Base-by-base conservation (phyloP, 139 green algal genomes). In the Cymbomonas tetramitiformis region DNA sequence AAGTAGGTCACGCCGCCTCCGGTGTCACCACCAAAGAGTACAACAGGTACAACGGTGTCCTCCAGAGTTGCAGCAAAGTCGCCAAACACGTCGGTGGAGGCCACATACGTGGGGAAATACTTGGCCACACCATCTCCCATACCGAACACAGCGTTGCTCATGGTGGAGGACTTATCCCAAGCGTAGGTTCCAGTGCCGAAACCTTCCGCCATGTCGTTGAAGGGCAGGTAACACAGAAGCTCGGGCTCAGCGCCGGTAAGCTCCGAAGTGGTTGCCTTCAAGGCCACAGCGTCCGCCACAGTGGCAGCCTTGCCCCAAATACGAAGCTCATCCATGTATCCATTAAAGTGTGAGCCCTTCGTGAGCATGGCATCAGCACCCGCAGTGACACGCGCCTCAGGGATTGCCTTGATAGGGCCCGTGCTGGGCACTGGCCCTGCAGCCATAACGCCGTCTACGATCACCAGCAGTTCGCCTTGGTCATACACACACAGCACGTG, bases 251-350 rank as follows among this genome's bases (percentile, higher is more conserved):
- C n/a, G n/a, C n/a, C n/a, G n/a, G n/a, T n/a, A n/a, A n/a, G n/a
- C n/a, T n/a, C n/a, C n/a, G n/a, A n/a, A n/a, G n/a, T n/a, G n/a
- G n/a, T n/a, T n/a, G n/a, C n/a, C n/a, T n/a, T n/a, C n/a, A n/a
- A n/a, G n/a, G n/a, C n/a, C n/a, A n/a, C n/a, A n/a, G n/a, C n/a
- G 19, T 24, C 24, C 9, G 12, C 18, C 7, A 9, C 43, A 12
- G 36, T 43, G 36, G 15, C 12, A 12, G 36, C 36, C 36, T 43
- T 43, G 12, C 6, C 19, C 57, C 57, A 65, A 31, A 65, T 57
- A n/a, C 48, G 30, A 12, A 65, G 32, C 57, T 65, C 57, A 43
- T 65, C 57, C 7, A 65, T 43, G 5, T 61, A 10, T 23, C 57
- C 57, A 4, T 46, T 25, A 29, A 57, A 57, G 21, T 25, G 26